phyloP scores from a whole-genome alignment of 306 rosid species.

The Castanopsis chinensis region DNA sequence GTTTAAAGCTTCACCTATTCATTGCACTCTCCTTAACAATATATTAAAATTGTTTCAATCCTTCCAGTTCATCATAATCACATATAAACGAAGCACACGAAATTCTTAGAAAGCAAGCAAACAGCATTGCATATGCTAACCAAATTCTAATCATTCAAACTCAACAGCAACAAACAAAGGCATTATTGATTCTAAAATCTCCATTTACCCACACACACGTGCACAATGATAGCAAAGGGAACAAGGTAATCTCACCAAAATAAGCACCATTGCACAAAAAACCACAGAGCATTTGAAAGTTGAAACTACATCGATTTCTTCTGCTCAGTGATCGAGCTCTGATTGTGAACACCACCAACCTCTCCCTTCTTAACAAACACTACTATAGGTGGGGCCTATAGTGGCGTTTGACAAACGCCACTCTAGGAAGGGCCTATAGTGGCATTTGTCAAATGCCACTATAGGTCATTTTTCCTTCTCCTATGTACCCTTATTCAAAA shows the following conservation, averaged over 20 bases:
- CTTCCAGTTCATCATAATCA: not conserved
- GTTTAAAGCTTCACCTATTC: not conserved
- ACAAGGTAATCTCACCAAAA: slow-evolving; percentile 28
- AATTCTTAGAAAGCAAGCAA: not conserved
- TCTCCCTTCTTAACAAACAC: slow-evolving; percentile 56
- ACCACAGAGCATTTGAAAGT: not conserved
- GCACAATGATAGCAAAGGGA: not conserved
- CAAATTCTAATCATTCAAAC: not conserved
- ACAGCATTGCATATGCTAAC: too few relatives aligned
- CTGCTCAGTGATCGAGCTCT: not conserved
- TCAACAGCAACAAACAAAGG: not conserved
- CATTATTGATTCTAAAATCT: not conserved
- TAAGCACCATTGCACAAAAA: not conserved
- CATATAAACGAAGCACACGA: not conserved
- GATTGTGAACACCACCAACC: slow-evolving; percentile 20
- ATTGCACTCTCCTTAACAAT: not conserved
- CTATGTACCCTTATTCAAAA: too few relatives aligned
- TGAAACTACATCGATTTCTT: not conserved
- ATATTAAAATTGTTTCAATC: not conserved
- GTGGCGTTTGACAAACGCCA: too few relatives aligned
- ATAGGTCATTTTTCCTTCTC: too few relatives aligned
- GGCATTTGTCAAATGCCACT: too few relatives aligned
- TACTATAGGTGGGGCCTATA: too few relatives aligned
- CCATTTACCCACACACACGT: not conserved
- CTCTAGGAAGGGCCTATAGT: too few relatives aligned